These are phyloP conservation scores for Termitomyces sp. DNA, from an alignment of 768 basidiomycete species.

Conservation along the genomic window DNA sequence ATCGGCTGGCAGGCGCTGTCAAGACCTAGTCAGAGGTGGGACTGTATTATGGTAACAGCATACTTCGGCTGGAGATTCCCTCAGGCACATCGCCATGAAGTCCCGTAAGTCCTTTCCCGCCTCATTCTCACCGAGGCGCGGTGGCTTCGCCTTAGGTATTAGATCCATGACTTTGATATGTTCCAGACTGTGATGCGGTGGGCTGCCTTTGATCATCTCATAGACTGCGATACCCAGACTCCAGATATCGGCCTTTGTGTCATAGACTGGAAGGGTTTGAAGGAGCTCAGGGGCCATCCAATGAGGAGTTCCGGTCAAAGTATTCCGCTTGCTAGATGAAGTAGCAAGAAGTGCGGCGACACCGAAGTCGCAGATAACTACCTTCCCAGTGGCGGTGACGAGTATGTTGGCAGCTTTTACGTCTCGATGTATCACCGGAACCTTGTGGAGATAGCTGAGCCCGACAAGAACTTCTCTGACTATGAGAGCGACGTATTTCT, in stretches of 20 bases:
- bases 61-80: constrained; percentile 79
- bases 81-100: constrained; percentile 80
- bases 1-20: constrained; percentile 83
- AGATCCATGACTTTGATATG: constrained; percentile 85
- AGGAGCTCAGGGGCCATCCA: constrained; percentile 99
- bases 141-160: constrained; percentile 83
- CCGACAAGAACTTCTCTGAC: constrained; percentile 86
- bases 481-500: constrained; percentile 86
- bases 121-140: constrained; percentile 71
- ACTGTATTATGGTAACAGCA: constrained; percentile 18
- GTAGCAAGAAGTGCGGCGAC: constrained; percentile 90
- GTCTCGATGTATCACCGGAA: constrained; percentile 94
- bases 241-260: constrained; percentile 98
- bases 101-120: constrained; percentile 86
- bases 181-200: constrained; percentile 82
- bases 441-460: constrained; percentile 87
- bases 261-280: constrained; percentile 84
- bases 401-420: constrained; percentile 98
- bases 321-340: constrained; percentile 88
- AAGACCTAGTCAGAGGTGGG: constrained; percentile 4
- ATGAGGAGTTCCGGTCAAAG: constrained; percentile 94
- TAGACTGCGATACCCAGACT: constrained; percentile 94
- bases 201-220: constrained; percentile 96
- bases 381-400: constrained; percentile 81
- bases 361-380: constrained; percentile 97